These are phyloP conservation scores for Ganoderma sinense DNA, from an alignment of 1,284 basidiomycete genomes.

Conservation along the genomic window DNA sequence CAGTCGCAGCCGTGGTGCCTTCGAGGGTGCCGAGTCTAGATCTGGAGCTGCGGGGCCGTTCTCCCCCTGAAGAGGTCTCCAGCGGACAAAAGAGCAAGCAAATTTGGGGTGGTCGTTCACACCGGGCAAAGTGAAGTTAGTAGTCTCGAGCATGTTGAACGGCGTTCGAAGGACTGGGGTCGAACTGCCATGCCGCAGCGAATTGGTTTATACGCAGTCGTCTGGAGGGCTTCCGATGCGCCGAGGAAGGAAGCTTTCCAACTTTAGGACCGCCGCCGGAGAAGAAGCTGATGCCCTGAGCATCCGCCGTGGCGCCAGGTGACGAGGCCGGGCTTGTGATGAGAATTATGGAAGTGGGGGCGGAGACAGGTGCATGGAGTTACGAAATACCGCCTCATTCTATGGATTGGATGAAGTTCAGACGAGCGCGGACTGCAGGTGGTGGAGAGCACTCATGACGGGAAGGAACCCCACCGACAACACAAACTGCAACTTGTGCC, in stretches of 20 bases:
- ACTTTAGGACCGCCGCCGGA: not conserved
- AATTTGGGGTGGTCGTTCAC: not conserved
- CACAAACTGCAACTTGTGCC: too few relatives aligned
- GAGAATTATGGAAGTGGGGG: not conserved
- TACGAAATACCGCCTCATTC: too few relatives aligned
- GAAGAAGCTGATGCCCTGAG: not conserved
- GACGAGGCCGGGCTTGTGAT: too few relatives aligned
- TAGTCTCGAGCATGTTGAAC: not conserved
- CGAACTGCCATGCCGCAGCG: not conserved
- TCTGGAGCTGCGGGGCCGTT: not conserved
- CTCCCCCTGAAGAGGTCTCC: not conserved
- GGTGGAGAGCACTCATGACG: not conserved
- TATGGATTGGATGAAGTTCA: too few relatives aligned
- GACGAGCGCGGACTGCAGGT: too few relatives aligned
- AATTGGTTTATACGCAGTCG: not conserved
- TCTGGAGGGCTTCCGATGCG: not conserved
- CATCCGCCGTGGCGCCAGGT: too few relatives aligned
- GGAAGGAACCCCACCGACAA: too few relatives aligned
- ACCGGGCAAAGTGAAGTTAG: not conserved
- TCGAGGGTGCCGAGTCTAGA: not conserved
- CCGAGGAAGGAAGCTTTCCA: not conserved
- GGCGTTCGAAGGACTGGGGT: not conserved
- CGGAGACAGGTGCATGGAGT: too few relatives aligned
- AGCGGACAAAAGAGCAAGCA: not conserved
- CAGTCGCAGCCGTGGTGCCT: not conserved